phyloP scores from a whole-genome alignment of 2,329 filamentous ascomycete genomes.

The Monilinia fructicola region DNA sequence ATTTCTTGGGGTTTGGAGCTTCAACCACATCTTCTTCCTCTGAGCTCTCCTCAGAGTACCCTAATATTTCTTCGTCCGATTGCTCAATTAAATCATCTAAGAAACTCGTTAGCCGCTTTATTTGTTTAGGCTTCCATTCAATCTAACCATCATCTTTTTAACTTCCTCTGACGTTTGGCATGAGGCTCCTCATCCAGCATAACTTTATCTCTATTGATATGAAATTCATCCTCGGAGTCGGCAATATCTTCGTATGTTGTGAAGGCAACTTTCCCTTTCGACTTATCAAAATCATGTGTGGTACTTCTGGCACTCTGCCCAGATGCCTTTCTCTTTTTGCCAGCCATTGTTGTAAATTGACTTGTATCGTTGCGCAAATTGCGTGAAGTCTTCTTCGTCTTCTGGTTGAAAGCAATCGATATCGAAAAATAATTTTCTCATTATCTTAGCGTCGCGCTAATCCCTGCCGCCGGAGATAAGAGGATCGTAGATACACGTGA shows the following conservation, averaged over 20 bases:
- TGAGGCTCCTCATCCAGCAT: constrained; percentile 78
- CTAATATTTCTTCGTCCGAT: constrained; percentile 63
- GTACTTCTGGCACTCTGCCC: background rate
- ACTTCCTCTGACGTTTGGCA: constrained; percentile 72
- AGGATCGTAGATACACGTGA: background rate
- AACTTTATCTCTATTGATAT: constrained; percentile 81
- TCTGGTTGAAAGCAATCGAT: background rate
- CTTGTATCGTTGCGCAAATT: background rate
- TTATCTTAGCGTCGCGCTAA: constrained; percentile 24
- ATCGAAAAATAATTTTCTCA: constrained; percentile 25
- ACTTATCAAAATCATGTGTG: constrained; percentile 17
- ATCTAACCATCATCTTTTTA: constrained; percentile 63
- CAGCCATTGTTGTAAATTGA: constrained; percentile 19
- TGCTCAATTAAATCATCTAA: constrained; percentile 54
- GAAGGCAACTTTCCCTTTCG: constrained; percentile 40
- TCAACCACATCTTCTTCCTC: constrained; percentile 41
- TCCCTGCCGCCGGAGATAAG: constrained; percentile 12
- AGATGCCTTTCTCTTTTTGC: constrained; percentile 25
- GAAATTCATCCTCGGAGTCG: constrained; percentile 92
- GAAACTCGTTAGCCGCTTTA: constrained; percentile 24
- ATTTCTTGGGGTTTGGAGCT: constrained; percentile 42
- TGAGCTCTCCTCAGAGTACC: constrained; percentile 48
- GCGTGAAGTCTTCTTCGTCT: background rate
- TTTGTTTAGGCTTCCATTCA: background rate
- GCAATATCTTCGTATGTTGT: constrained; percentile 78